Evolutionary conservation across 2,329 filamentous ascomycete species (phyloP).

Genomic region (Davidsoniella eucalypti): DNA sequence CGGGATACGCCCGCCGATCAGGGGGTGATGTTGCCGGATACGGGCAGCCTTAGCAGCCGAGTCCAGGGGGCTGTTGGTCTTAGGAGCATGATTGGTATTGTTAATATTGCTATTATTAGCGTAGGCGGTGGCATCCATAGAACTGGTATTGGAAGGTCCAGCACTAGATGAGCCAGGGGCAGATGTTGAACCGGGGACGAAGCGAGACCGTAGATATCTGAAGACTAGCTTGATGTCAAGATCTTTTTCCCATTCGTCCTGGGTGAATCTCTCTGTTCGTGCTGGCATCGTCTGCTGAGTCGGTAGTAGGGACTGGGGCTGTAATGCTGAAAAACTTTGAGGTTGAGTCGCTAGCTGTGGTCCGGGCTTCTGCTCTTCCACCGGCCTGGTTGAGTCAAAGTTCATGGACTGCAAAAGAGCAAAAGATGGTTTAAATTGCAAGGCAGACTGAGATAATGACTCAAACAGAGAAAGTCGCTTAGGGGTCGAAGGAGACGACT

Average conservation of each 20-base stretch:
- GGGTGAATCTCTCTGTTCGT: constrained; percentile 27
- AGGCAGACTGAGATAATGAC: constrained; percentile 8
- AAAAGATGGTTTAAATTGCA: constrained; percentile 11
- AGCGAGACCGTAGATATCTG: constrained; percentile 64
- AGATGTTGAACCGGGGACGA: constrained; percentile 33
- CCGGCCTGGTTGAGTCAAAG: constrained; percentile 16
- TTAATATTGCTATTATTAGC: too few relatives aligned
- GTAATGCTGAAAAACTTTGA: too few relatives aligned
- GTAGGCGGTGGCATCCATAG: background rate
- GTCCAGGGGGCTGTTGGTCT: constrained; percentile 39
- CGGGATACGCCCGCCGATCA: constrained; percentile 46
- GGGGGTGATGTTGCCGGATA: constrained; percentile 76
- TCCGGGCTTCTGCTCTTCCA: background rate
- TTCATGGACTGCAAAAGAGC: constrained; percentile 16
- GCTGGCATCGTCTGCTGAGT: background rate
- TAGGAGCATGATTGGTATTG: background rate
- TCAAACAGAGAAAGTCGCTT: constrained; percentile 13
- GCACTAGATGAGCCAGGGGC: constrained; percentile 27
- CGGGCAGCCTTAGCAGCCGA: constrained; percentile 62
- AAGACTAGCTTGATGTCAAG: constrained; percentile 87
- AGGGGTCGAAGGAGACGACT: constrained; percentile 21
- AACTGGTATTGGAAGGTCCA: constrained; percentile 19
- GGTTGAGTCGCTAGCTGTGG: background rate
- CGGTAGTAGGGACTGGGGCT: background rate
- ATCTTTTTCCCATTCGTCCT: constrained; percentile 88